A percentile compares a stretch with the other conserved stretches of the same genome.
Evolutionary conservation across 768 basidiomycete genomes (phyloP).

Genomic region (Panaeolus papilionaceus): DNA sequence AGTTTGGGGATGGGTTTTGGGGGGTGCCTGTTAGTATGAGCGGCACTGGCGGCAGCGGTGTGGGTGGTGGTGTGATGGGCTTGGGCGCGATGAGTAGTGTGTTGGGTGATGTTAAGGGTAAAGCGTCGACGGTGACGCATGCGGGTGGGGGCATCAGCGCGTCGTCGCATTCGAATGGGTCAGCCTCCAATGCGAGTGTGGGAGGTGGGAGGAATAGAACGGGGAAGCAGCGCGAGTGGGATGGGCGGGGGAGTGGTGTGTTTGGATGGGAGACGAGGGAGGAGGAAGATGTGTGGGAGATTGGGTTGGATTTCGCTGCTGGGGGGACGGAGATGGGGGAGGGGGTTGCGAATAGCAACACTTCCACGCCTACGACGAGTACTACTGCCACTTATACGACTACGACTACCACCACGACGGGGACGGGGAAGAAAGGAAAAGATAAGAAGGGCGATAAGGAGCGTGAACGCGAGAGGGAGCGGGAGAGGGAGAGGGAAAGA

Average conservation of each 20-base stretch:
- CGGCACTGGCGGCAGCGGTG: not conserved
- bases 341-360: too few species aligned
- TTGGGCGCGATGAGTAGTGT: not conserved
- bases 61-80: not conserved
- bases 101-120: not conserved
- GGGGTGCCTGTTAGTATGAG: too few species aligned
- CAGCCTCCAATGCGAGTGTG: too few species aligned
- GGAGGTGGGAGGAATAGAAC: slow-evolving; percentile 42
- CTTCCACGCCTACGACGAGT: too few species aligned
- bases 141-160: too few species aligned
- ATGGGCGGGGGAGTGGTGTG: slow-evolving; percentile 75
- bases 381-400: too few species aligned
- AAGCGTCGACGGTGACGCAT: not conserved
- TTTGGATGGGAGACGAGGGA: slow-evolving; percentile 78
- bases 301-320: slow-evolving; percentile 64
- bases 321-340: not conserved
- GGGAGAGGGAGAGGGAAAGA: not conserved
- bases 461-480: not conserved
- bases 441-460: slow-evolving; percentile 6
- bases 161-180: too few species aligned
- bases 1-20: not conserved
- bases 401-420: not conserved
- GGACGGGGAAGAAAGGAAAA: not conserved
- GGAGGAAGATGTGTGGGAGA: slow-evolving; percentile 80
- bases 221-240: slow-evolving; percentile 80